A percentile compares a stretch with the other conserved stretches of the same genome.
Evolutionary conservation across 106 monocot genomes (phyloP).

Genomic region (Dendrobium huoshanense): DNA sequence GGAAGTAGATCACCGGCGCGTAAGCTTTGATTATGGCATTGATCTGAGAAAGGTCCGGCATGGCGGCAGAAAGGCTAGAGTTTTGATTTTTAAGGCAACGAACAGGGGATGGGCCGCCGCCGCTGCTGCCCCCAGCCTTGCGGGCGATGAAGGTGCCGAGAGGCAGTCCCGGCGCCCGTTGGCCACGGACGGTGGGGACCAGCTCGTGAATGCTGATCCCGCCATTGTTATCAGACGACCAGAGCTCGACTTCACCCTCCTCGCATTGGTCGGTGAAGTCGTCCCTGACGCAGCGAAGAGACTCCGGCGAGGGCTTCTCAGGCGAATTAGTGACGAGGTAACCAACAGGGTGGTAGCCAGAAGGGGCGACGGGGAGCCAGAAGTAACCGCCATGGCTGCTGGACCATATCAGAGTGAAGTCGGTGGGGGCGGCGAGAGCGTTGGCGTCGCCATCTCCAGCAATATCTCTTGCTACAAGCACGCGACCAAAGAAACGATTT

Average conservation of each 20-base stretch:
- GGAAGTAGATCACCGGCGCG: slow-evolving; percentile 55
- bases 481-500: slow-evolving; percentile 49
- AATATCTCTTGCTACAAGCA: slow-evolving; percentile 45
- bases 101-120: background rate
- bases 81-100: background rate
- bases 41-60: slow-evolving; percentile 53
- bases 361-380: slow-evolving; percentile 71
- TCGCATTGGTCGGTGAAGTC: slow-evolving; percentile 63
- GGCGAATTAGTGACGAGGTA: slow-evolving; percentile 43
- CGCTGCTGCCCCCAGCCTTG: background rate
- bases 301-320: slow-evolving; percentile 47
- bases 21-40: slow-evolving; percentile 37
- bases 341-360: slow-evolving; percentile 63
- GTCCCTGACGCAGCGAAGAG: slow-evolving; percentile 43
- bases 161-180: slow-evolving; percentile 25
- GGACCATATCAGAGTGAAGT: slow-evolving; percentile 23
- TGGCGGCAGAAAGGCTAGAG: background rate
- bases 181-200: slow-evolving; percentile 21
- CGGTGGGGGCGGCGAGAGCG: slow-evolving; percentile 42
- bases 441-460: background rate
- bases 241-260: slow-evolving; percentile 25
- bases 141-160: slow-evolving; percentile 49
- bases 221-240: slow-evolving; percentile 21
- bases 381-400: slow-evolving; percentile 44
- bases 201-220: slow-evolving; percentile 28